Evolutionary conservation across 768 basidiomycete species (phyloP), one percentile per base, ranked within the genome.

Genomic region (Mycena sanguinolenta): DNA sequence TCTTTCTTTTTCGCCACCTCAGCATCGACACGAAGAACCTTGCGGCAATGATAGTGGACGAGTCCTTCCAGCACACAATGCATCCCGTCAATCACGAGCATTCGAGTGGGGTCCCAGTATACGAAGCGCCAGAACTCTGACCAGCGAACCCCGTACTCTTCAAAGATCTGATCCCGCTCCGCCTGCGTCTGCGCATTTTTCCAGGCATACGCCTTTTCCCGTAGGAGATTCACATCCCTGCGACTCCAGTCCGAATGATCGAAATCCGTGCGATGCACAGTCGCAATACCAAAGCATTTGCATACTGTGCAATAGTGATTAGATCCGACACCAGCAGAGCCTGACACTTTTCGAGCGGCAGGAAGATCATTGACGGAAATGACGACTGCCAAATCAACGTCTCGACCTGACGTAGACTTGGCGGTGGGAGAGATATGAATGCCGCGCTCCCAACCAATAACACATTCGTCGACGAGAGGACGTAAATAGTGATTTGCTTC

Each of bases 21-120:
- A n/a, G n/a, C n/a, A n/a, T n/a, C n/a, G n/a, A n/a, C n/a, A n/a
- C n/a, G n/a, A n/a, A n/a, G n/a, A n/a, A n/a, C n/a, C n/a, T n/a
- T n/a, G n/a, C n/a, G n/a, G n/a, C n/a, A n/a, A n/a, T n/a, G n/a
- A n/a, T n/a, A n/a, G n/a, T n/a, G n/a, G n/a, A n/a, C n/a, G n/a
- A n/a, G n/a, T n/a, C n/a, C n/a, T n/a, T n/a, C n/a, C n/a, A n/a
- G n/a, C n/a, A n/a, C n/a, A n/a, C n/a, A n/a, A n/a, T n/a, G n/a
- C n/a, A n/a, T n/a, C n/a, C n/a, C n/a, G 66, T 84, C 83, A 44
- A 84, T 67, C 17, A 82, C 75, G 13, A 76, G 62, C 69, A 76
- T 79, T 0, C 63, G 63, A 16, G 76, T 73, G 1, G 80, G 80
- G 55, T 84, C 75, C 81, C 81, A 84, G 67, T 84, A 84, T 2